Base-by-base conservation (phyloP, 73 alveolate species). In the Tetrahymena elliotti region DNA sequence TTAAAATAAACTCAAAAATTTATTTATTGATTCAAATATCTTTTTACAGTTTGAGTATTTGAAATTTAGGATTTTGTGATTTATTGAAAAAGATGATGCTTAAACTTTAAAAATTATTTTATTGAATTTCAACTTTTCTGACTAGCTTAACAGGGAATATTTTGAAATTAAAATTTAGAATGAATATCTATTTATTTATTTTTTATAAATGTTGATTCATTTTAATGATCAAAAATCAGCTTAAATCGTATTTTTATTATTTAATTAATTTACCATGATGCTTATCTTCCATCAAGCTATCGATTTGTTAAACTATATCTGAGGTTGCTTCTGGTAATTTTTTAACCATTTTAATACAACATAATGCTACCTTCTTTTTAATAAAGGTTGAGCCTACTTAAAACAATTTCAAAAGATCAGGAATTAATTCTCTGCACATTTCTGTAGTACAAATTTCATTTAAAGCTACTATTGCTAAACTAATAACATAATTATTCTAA, bases 391-490 rank as follows among this genome's bases (percentile, higher is more conserved):
- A 98, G 13, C 99, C 94, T 40, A 98, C 96, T 94, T 97, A 97
- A 99, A 99, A 97, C 93, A 98, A 94, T 95, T 99, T 97, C 94
- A 98, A 96, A 93, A 98, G 99, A 84, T 99, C 99, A 7, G 99
- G 99, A 84, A 98, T 96, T 34, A 98, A 96, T 84, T 97, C 99
- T 84, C 99, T 96, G 31, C 97, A 95, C 99, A 98, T 99, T 83
- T 98, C 99, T 84, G 99, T 99, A 83, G 99, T 99, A 37, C 99
- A 98, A 54, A 99, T 98, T 96, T 99, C 99, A 38, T 99, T 99
- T 53, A 99, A 95, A 20, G 99, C 99, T 84, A 99, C 98, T 24
- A 99, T 95, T 27, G 99, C 99, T 36, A 99, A 96, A 34, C 99
- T 99, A 12, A 98, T 98, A 47, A 99, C 98, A 93, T 98, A 99